These are phyloP conservation scores for Penicillium sp. DNA, from an alignment of 2,329 filamentous ascomycete species.

Conservation along the genomic window DNA sequence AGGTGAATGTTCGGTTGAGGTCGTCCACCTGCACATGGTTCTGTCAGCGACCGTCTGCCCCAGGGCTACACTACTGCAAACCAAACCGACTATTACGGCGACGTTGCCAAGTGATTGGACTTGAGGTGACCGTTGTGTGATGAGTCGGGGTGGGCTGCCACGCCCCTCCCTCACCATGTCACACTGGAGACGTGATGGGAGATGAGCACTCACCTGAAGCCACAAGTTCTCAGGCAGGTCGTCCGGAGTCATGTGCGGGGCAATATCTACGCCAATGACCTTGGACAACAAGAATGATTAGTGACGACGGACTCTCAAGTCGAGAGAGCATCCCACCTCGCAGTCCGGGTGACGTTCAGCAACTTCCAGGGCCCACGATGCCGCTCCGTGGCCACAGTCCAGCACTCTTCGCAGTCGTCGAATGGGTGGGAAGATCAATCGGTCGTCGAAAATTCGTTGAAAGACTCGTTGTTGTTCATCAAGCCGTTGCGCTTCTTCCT, in stretches of 20 bases:
- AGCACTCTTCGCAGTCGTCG: conserved; percentile 58
- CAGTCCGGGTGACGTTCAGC: conserved; percentile 62
- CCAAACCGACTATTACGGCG: not conserved
- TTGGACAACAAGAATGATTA: conserved; percentile 36
- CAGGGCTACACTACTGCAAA: not conserved
- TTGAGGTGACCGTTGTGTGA: not conserved
- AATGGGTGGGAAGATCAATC: conserved; percentile 68
- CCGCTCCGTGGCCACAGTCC: conserved; percentile 71
- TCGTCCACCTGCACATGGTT: conserved; percentile 57
- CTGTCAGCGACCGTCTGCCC: conserved; percentile 19
- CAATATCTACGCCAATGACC: conserved; percentile 71
- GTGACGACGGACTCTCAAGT: not conserved
- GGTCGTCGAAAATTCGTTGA: conserved; percentile 61
- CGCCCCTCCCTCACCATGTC: not conserved
- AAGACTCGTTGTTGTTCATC: conserved; percentile 63
- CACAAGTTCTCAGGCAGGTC: conserved; percentile 64
- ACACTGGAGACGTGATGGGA: conserved; percentile 4
- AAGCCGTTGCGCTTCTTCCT: conserved; percentile 68
- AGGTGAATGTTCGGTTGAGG: conserved; percentile 67
- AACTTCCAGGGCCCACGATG: conserved; percentile 66
- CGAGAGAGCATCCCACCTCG: conserved; percentile 51
- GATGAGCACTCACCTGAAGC: conserved; percentile 53
- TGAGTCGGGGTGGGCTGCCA: not conserved
- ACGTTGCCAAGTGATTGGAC: not conserved
- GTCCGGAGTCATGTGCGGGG: conserved; percentile 66